Conservation (phyloP, 495 filamentous ascomycete species). For the Xylaria curta region DNA sequence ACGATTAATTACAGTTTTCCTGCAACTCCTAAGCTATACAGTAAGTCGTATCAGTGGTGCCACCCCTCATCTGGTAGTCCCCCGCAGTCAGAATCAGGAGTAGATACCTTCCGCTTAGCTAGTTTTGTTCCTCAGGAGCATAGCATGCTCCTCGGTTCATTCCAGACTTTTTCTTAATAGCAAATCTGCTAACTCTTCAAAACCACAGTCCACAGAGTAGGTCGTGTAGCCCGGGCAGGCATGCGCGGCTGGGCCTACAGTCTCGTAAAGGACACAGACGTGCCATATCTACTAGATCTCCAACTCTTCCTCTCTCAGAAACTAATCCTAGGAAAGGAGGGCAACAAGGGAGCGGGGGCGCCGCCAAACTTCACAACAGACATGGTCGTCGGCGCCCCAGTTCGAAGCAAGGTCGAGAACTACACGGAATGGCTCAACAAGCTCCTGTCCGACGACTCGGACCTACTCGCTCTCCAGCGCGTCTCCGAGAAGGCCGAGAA, state of each 20-base stretch:
- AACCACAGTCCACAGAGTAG: slow-evolving; percentile 80
- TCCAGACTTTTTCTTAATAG: neutral
- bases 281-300: slow-evolving; percentile 90
- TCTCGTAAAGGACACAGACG: slow-evolving; percentile 82
- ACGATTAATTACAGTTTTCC: slow-evolving; percentile 99
- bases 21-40: slow-evolving; percentile 91
- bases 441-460: slow-evolving; percentile 72
- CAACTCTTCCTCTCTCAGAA: slow-evolving; percentile 89
- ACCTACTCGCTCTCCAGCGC: slow-evolving; percentile 69
- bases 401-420: slow-evolving; percentile 71
- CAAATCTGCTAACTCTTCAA: neutral
- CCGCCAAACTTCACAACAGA: slow-evolving; percentile 77
- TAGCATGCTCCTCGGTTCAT: neutral
- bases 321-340: slow-evolving; percentile 70
- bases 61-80: neutral
- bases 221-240: slow-evolving; percentile 91
- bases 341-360: slow-evolving; percentile 44
- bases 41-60: slow-evolving; percentile 5
- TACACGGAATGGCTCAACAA: slow-evolving; percentile 81
- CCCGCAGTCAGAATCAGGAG: neutral
- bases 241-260: slow-evolving; percentile 93
- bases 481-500: slow-evolving; percentile 91
- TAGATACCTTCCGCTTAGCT: neutral
- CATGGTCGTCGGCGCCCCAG: slow-evolving; percentile 75
- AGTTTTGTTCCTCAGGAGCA: neutral